Evolutionary conservation across 345 rosid species (phyloP), one percentile per base, ranked within the genome.

Genomic region (Populus deltoides): DNA sequence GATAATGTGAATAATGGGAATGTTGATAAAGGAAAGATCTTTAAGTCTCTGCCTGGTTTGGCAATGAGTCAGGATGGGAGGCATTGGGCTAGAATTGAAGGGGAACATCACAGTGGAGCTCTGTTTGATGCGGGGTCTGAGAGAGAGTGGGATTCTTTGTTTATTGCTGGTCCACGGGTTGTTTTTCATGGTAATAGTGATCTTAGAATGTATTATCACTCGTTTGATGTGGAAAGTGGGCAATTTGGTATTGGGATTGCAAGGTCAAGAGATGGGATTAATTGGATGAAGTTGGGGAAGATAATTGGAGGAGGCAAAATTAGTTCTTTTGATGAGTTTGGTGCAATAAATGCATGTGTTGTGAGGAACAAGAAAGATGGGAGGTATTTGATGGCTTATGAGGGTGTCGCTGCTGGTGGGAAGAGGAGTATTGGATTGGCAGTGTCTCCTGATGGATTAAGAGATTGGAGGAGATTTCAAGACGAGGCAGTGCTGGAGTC

Each of bases 61-160:
- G 97, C 93, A 29, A 91, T 89, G 36, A 94, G 97, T 80, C 97
- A 92, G 74, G 97, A 94, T 75, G 97, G 93, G 73, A 87, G 92
- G 77, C 87, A 92, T 68, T 94, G 97, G 98, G 97, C 94, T 53
- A 91, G 93, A 82, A 91, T 94, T 75, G 97, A 94, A 86, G 94
- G 98, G 53, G 94, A 91, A 68, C 92, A 92, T 80, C 93, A 91
- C 66, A 90, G 93, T 72, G 94, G 93, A 38, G 93, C 94, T 16
- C 72, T 94, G 82, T 90, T 92, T 29, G 97, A 92, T 81, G 91
- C 90, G 33, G 98, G 98, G 43, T 66, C 84, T 27, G 91, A 85
- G 11, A 70, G 81, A 73, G 97, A 92, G n/a, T 94, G 96, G 96
- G 98, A 94, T 86, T 92, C 90, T 33, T 75, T 84, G 63, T 92